Evolutionary conservation across 2,329 filamentous ascomycete genomes (phyloP).

Genomic region (Phialophora tarda): DNA sequence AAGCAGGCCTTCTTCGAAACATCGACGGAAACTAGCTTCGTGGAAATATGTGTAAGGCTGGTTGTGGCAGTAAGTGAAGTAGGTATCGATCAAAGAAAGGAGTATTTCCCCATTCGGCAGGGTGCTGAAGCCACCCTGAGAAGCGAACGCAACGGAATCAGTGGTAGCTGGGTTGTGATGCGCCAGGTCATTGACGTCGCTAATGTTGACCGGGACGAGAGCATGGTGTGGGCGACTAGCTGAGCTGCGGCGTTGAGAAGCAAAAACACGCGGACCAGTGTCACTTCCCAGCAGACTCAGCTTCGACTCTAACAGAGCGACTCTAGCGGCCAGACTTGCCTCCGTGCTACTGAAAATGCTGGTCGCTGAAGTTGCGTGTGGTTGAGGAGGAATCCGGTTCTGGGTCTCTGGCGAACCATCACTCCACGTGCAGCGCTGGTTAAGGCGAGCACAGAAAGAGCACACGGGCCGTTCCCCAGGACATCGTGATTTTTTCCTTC

Average conservation of each 20-base stretch:
- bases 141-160: not conserved
- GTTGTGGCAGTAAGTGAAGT: constrained; percentile 47
- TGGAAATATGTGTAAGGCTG: constrained; percentile 50
- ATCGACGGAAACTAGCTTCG: constrained; percentile 44
- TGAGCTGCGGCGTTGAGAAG: too few relatives aligned
- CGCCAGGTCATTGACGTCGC: too few relatives aligned
- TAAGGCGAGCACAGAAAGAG: not conserved
- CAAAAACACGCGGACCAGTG: too few relatives aligned
- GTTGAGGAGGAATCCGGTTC: not conserved
- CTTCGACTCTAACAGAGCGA: too few relatives aligned
- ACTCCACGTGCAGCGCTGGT: not conserved
- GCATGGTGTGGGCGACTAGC: too few relatives aligned
- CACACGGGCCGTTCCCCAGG: constrained; percentile 19
- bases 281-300: too few relatives aligned
- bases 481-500: constrained; percentile 26
- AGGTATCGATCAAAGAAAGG: constrained; percentile 38
- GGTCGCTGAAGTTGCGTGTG: not conserved
- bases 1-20: constrained; percentile 38
- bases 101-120: too few relatives aligned
- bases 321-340: too few relatives aligned
- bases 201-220: too few relatives aligned
- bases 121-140: too few relatives aligned
- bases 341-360: too few relatives aligned
- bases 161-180: too few relatives aligned
- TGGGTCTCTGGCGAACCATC: not conserved